Percentiles rank a stretch among this genome's conserved stretches.
Evolutionary conservation across 768 basidiomycete genomes (phyloP).

Genomic region (Boletus tylopilopsis): DNA sequence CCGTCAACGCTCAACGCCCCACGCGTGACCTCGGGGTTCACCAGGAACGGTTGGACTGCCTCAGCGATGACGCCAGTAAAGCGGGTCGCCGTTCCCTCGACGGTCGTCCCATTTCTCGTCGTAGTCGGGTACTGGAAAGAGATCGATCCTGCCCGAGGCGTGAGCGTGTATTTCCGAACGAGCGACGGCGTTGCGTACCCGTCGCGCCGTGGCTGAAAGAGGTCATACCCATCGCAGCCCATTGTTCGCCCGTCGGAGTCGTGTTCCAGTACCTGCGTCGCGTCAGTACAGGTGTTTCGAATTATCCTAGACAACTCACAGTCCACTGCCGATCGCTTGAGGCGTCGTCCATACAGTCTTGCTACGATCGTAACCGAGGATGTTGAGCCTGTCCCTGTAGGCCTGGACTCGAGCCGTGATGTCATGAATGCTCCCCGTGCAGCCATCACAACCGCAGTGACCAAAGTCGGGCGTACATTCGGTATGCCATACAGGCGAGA

Average conservation of each 20-base stretch:
- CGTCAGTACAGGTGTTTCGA: background rate
- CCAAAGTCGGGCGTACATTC: constrained; percentile 62
- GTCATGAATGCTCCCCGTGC: constrained; percentile 60
- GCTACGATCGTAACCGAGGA: constrained; percentile 57
- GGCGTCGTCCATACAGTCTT: constrained; percentile 77
- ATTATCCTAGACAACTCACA: constrained; percentile 18
- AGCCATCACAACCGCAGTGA: constrained; percentile 71
- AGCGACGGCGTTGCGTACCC: constrained; percentile 4
- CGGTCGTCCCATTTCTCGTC: constrained; percentile 17
- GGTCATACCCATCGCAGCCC: constrained; percentile 22
- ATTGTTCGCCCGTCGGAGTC: constrained; percentile 28
- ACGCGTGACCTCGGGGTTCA: constrained; percentile 4
- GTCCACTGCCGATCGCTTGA: constrained; percentile 66
- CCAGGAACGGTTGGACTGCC: constrained; percentile 22
- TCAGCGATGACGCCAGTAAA: constrained; percentile 3
- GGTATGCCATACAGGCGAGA: constrained; percentile 56
- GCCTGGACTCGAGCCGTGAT: constrained; percentile 64
- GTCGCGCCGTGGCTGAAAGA: constrained; percentile 28
- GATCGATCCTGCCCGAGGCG: constrained; percentile 17
- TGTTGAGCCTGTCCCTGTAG: constrained; percentile 53
- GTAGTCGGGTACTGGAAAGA: constrained; percentile 28
- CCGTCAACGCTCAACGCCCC: constrained; percentile 10
- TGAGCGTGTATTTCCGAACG: background rate
- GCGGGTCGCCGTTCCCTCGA: constrained; percentile 17
- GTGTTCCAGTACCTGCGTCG: constrained; percentile 26